phyloP scores from a whole-genome alignment of 1,284 basidiomycete species.

The Chiua sp. region DNA sequence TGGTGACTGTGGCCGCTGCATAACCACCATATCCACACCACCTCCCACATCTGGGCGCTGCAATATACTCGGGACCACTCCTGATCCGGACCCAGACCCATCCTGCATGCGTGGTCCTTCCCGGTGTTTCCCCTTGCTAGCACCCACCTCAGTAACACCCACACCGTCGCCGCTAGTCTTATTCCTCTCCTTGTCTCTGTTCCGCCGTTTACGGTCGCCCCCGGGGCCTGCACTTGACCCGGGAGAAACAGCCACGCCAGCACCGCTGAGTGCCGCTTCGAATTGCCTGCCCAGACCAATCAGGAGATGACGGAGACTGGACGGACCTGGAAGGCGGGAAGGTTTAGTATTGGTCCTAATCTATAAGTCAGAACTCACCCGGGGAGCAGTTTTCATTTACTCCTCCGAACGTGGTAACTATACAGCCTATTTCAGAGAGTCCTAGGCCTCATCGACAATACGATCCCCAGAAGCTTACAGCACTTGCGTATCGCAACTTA shows the following conservation, averaged over 20 bases:
- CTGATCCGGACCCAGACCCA: background rate
- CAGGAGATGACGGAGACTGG: conserved; percentile 37
- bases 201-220: conserved; percentile 40
- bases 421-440: conserved; percentile 67
- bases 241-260: conserved; percentile 43
- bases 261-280: conserved; percentile 66
- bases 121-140: conserved; percentile 28
- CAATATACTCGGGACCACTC: conserved; percentile 38
- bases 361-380: conserved; percentile 49
- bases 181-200: conserved; percentile 19
- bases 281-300: conserved; percentile 66
- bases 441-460: conserved; percentile 67
- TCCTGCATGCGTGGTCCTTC: conserved; percentile 6
- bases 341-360: background rate
- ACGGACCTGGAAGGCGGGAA: conserved; percentile 33
- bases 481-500: conserved; percentile 73
- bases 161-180: background rate
- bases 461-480: conserved; percentile 85
- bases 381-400: conserved; percentile 68
- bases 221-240: conserved; percentile 19
- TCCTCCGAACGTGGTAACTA: conserved; percentile 64
- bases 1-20: conserved; percentile 22
- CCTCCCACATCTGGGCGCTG: conserved; percentile 39
- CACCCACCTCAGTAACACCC: background rate
- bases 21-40: conserved; percentile 5